Evolutionary conservation across 2,329 filamentous ascomycete species (phyloP).

Genomic region (Aspergillus neoniger): DNA sequence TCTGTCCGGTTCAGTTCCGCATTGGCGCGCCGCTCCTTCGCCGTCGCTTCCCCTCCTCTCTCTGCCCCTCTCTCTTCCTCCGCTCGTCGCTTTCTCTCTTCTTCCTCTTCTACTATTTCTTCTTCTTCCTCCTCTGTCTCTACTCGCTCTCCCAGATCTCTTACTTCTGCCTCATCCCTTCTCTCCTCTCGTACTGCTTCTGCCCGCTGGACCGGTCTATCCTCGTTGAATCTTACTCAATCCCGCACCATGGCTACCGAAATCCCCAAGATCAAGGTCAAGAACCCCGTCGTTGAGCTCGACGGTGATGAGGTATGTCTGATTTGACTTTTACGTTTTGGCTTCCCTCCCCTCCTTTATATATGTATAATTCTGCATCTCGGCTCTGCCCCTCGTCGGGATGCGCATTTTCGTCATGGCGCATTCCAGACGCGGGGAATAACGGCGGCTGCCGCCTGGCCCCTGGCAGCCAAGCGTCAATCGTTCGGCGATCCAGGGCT

Average conservation of each 20-base stretch:
- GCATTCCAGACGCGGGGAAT: constrained; percentile 34
- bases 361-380: constrained; percentile 12
- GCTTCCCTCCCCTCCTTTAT: constrained; percentile 7
- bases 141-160: constrained; percentile 29
- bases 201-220: constrained; percentile 34
- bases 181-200: constrained; percentile 24
- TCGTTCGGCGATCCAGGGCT: constrained; percentile 20
- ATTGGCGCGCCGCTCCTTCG: constrained; percentile 38
- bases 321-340: not conserved
- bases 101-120: constrained; percentile 29
- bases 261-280: constrained; percentile 92
- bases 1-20: constrained; percentile 44
- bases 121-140: constrained; percentile 30
- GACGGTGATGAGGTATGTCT: constrained; percentile 70
- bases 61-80: constrained; percentile 27
- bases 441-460: constrained; percentile 27
- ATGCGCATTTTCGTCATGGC: constrained; percentile 29
- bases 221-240: constrained; percentile 35
- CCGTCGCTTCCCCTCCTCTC: constrained; percentile 33
- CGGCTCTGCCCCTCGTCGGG: constrained; percentile 17
- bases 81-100: constrained; percentile 24
- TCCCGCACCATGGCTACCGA: constrained; percentile 50
- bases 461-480: constrained; percentile 26
- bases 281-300: constrained; percentile 97
- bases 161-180: constrained; percentile 27